A percentile compares a stretch with the other conserved stretches of the same genome.
Evolutionary conservation across 805 yeast species (phyloP).

Genomic region (Cephaloascus albidus): DNA sequence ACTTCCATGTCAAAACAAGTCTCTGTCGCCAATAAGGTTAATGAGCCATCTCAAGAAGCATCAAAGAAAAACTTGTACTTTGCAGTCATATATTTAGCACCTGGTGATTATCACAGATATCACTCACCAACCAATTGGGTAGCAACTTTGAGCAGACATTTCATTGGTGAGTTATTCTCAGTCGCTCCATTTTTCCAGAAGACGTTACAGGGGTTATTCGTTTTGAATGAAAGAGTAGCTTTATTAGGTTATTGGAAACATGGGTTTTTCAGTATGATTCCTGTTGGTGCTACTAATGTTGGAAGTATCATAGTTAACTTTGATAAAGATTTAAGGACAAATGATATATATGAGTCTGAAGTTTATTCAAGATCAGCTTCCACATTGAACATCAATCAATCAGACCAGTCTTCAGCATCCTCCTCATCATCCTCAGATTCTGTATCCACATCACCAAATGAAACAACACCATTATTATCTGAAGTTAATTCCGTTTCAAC

Average conservation of each 20-base stretch:
- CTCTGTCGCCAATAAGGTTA: slow-evolving; percentile 30
- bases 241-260: slow-evolving; percentile 92
- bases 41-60: slow-evolving; percentile 10
- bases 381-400: background rate
- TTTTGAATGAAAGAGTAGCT: slow-evolving; percentile 92
- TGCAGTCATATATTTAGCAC: slow-evolving; percentile 91
- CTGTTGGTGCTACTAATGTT: slow-evolving; percentile 98
- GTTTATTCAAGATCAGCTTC: slow-evolving; percentile 13
- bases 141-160: slow-evolving; percentile 84
- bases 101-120: slow-evolving; percentile 96
- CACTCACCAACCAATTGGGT: slow-evolving; percentile 98
- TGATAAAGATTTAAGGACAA: slow-evolving; percentile 84
- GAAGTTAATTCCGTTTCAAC: background rate
- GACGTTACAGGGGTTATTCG: slow-evolving; percentile 77
- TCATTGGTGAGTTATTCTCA: slow-evolving; percentile 89
- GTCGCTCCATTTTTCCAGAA: slow-evolving; percentile 96
- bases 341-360: slow-evolving; percentile 53
- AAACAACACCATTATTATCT: background rate
- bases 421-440: background rate
- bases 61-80: slow-evolving; percentile 54
- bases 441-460: background rate
- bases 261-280: slow-evolving; percentile 97
- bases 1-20: slow-evolving; percentile 24
- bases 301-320: slow-evolving; percentile 90
- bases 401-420: background rate